phyloP scores from a whole-genome alignment of 148 eudicot species.

The Nyssa sinensis region DNA sequence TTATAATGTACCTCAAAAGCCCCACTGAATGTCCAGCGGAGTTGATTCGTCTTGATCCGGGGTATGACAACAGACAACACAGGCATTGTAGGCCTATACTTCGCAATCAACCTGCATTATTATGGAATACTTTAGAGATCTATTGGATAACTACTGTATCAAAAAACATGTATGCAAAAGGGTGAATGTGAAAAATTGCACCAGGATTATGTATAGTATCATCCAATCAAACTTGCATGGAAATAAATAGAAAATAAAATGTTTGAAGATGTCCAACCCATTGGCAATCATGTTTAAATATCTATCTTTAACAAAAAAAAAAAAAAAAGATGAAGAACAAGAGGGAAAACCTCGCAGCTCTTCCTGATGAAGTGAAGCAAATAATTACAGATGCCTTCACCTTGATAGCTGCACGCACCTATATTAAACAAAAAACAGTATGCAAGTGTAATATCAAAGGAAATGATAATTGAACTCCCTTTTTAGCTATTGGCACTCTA shows the following conservation, averaged over 20 bases:
- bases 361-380: conserved; percentile 77
- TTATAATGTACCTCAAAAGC: conserved; percentile 65
- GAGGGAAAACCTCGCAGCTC: conserved; percentile 32
- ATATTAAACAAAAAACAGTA: conserved; percentile 17
- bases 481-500: no score
- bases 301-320: not conserved
- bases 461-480: no score
- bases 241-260: not conserved
- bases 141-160: not conserved
- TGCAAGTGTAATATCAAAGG: not conserved
- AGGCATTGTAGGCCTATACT: conserved; percentile 70
- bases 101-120: conserved; percentile 31
- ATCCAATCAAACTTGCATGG: not conserved
- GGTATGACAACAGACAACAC: conserved; percentile 72
- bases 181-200: not conserved
- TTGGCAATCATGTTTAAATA: not conserved
- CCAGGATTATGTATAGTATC: not conserved
- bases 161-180: not conserved
- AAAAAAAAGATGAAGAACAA: no score
- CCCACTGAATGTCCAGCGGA: conserved; percentile 69
- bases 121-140: not conserved
- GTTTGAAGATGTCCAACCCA: not conserved
- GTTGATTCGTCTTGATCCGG: conserved; percentile 62
- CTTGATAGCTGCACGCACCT: conserved; percentile 85
- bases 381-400: conserved; percentile 88